Base-by-base conservation (phyloP, 2,329 filamentous ascomycete species). In the Dactylellina cionopaga region DNA sequence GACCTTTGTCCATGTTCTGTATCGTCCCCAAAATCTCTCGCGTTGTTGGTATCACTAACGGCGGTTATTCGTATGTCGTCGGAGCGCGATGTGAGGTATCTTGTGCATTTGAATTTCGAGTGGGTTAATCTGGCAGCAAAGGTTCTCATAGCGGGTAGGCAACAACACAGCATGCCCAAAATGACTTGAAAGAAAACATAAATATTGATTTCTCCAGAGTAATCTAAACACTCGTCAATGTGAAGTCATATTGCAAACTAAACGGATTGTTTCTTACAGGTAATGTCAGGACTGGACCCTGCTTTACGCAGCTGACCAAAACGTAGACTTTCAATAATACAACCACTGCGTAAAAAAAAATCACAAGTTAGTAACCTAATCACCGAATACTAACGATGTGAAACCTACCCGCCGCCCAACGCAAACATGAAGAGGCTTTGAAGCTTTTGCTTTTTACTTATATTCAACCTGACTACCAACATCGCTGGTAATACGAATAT, bases 81-180 rank as follows among this genome's bases (percentile, higher is more conserved):
- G 6, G 29, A 60, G 2, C 49, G 15, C 5, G 56, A 60, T 49
- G 22, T 10, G n/a, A 60, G 43, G 56, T 60, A 41, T 13, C 35
- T 60, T 3, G 31, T 13, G 43, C 56, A 49, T 49, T 39, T 60
- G 43, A 60, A 60, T 39, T 31, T 60, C 15, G 56, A 49, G 43
- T 43, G 29, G 19, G 46, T 47, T 13, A 39, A 47, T 19, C 56
- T 60, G 11, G 22, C 31, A n/a, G 19, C 22, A 11, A 60, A 49
- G 31, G 49, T 43, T 33, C 39, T 60, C 7, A 60, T 39, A 2
- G 56, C 27, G 15, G 56, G 56, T 2, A 43, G 41, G 15, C 56
- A 60, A 27, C 56, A 49, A 19, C 56, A 60, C 1, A 60, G 24
- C 56, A 60, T 49, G 49, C n/a, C n/a, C n/a, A n/a, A n/a, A n/a